A percentile compares a stretch with the other conserved stretches of the same genome.
Conservation (phyloP, 2,329 filamentous ascomycete species). For the Coleophoma crateriformis region DNA sequence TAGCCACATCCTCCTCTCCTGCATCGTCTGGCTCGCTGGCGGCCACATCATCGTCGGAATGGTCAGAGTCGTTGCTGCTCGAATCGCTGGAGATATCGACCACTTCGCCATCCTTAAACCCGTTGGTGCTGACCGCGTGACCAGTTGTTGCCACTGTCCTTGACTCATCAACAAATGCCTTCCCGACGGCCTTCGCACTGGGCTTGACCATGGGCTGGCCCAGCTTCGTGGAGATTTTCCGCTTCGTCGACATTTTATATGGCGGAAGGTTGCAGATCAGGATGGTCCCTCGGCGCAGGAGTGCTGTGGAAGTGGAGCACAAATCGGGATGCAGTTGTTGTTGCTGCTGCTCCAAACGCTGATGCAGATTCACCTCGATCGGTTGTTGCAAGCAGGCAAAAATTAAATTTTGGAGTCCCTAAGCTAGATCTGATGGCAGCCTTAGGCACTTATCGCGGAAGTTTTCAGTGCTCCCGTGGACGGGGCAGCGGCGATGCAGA, state of each 20-base stretch:
- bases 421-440: no score
- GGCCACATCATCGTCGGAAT: conserved; percentile 41
- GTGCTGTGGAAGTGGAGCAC: no score
- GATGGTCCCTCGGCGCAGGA: no score
- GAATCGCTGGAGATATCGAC: conserved; percentile 55
- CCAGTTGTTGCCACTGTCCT: conserved; percentile 43
- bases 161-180: conserved; percentile 52
- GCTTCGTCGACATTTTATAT: conserved; percentile 50
- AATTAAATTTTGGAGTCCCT: no score
- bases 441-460: no score
- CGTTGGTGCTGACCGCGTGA: conserved; percentile 13
- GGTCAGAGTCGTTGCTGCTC: conserved; percentile 38
- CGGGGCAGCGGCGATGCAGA: no score
- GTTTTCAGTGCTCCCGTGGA: no score
- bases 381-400: neutral
- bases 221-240: conserved; percentile 53
- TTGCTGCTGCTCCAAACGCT: neutral
- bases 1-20: conserved; percentile 27
- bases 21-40: conserved; percentile 36
- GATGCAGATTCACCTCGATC: neutral
- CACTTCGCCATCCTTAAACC: conserved; percentile 18
- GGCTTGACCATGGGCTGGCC: conserved; percentile 48
- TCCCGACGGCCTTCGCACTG: conserved; percentile 44
- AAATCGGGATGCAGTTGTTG: neutral
- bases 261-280: neutral